A percentile compares a stretch with the other conserved stretches of the same genome.
Evolutionary conservation across 2,329 filamentous ascomycete genomes (phyloP).

Genomic region (Pseudocercospora musae): DNA sequence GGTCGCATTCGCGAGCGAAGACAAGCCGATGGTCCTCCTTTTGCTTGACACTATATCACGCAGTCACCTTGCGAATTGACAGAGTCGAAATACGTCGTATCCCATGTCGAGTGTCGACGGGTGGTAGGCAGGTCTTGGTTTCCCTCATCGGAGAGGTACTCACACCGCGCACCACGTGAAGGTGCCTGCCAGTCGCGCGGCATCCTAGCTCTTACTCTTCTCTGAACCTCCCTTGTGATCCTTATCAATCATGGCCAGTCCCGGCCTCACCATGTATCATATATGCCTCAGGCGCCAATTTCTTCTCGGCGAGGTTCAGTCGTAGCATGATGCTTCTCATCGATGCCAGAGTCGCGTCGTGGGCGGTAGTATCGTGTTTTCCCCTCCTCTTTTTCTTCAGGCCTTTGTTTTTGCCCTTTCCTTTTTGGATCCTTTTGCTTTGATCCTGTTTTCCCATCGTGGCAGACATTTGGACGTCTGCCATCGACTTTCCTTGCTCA

Average conservation of each 20-base stretch:
- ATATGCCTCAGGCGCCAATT: neutral
- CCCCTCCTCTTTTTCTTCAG: neutral
- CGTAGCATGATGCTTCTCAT: neutral
- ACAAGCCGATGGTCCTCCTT: neutral
- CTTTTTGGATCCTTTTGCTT: neutral
- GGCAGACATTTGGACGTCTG: too few species aligned
- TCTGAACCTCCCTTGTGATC: neutral
- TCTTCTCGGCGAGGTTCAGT: constrained; percentile 1
- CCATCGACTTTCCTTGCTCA: too few species aligned
- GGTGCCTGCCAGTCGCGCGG: constrained; percentile 3
- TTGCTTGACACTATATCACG: too few species aligned
- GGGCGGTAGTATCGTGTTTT: neutral
- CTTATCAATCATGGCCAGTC: neutral
- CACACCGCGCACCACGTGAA: constrained; percentile 9
- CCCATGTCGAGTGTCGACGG: too few species aligned
- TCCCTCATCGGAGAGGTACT: constrained; percentile 1
- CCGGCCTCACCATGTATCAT: neutral
- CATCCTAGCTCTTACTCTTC: neutral
- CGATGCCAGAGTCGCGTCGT: neutral
- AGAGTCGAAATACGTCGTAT: too few species aligned
- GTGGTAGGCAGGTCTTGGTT: constrained; percentile 6
- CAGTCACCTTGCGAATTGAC: too few species aligned
- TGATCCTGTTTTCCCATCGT: neutral
- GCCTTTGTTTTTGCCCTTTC: neutral
- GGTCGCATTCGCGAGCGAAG: neutral